Evolutionary conservation across 805 yeast genomes (phyloP).

Genomic region (Candida namnaoensis): DNA sequence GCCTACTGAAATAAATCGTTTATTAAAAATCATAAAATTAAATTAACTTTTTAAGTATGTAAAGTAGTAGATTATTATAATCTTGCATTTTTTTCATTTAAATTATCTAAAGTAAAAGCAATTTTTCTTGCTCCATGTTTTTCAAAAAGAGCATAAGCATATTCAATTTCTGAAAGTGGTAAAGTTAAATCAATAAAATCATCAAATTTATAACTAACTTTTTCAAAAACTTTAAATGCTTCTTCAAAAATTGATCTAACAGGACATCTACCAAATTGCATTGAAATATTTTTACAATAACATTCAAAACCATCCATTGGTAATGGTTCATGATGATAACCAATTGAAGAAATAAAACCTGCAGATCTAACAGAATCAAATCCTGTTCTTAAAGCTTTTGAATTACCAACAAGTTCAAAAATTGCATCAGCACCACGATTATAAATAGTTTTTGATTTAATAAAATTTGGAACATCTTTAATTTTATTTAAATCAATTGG

Average conservation of each 20-base stretch:
- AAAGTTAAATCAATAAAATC: slow-evolving; percentile 42
- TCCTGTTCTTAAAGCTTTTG: slow-evolving; percentile 39
- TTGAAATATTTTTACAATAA: slow-evolving; percentile 44
- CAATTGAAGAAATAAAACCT: slow-evolving; percentile 49
- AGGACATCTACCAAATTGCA: slow-evolving; percentile 60
- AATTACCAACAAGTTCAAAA: slow-evolving; percentile 51
- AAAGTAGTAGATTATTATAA: too few relatives aligned
- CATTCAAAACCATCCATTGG: slow-evolving; percentile 53
- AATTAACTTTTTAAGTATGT: too few relatives aligned
- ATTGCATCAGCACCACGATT: slow-evolving; percentile 52
- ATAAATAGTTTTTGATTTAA: slow-evolving; percentile 27
- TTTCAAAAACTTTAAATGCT: slow-evolving; percentile 37
- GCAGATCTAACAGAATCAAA: slow-evolving; percentile 47
- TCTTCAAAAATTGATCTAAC: slow-evolving; percentile 48
- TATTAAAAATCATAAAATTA: too few relatives aligned
- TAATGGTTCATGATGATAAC: slow-evolving; percentile 49
- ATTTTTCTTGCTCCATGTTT: slow-evolving; percentile 46
- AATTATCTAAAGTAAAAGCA: slow-evolving; percentile 24
- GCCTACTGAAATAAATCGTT: too few relatives aligned
- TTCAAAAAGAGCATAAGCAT: slow-evolving; percentile 44
- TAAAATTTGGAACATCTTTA: slow-evolving; percentile 26
- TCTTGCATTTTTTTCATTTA: too few relatives aligned
- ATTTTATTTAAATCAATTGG: slow-evolving; percentile 31
- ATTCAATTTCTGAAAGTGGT: slow-evolving; percentile 32
- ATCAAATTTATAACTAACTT: slow-evolving; percentile 34